Conservation (phyloP, 805 yeast species). For the Lachancea thermotolerans region DNA sequence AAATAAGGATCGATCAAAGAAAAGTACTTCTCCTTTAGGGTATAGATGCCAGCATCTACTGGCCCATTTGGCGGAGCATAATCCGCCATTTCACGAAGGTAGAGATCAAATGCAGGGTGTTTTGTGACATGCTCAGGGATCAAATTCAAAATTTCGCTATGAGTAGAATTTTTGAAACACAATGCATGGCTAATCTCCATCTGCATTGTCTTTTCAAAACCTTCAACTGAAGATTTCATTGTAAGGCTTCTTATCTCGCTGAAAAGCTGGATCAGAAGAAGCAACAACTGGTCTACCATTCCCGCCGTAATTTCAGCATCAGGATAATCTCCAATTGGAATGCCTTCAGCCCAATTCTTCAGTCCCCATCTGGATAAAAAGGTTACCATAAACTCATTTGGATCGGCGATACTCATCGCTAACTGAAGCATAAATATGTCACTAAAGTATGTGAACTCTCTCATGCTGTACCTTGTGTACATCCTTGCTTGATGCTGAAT, state of each 20-base stretch:
- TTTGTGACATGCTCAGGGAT: conserved; percentile 71
- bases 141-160: conserved; percentile 57
- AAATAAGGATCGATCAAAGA: conserved; percentile 73
- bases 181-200: conserved; percentile 76
- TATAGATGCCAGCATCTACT: conserved; percentile 56
- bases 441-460: conserved; percentile 77
- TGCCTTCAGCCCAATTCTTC: conserved; percentile 43
- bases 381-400: conserved; percentile 50
- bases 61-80: conserved; percentile 55
- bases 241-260: conserved; percentile 59
- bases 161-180: conserved; percentile 68
- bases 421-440: conserved; percentile 70
- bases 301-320: conserved; percentile 40
- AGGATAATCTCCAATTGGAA: conserved; percentile 37
- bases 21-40: conserved; percentile 51
- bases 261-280: conserved; percentile 58
- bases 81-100: conserved; percentile 50
- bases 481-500: conserved; percentile 72
- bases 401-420: conserved; percentile 47
- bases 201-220: conserved; percentile 44
- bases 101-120: conserved; percentile 67
- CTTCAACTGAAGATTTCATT: conserved; percentile 42
- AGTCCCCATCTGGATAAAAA: conserved; percentile 68
- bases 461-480: conserved; percentile 66
- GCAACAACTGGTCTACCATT: conserved; percentile 74